Percentiles rank a stretch among this genome's conserved stretches.
These are phyloP conservation scores for Globisporangium lucens DNA, from an alignment of 352 stramenopile genomes.

Conservation along the genomic window DNA sequence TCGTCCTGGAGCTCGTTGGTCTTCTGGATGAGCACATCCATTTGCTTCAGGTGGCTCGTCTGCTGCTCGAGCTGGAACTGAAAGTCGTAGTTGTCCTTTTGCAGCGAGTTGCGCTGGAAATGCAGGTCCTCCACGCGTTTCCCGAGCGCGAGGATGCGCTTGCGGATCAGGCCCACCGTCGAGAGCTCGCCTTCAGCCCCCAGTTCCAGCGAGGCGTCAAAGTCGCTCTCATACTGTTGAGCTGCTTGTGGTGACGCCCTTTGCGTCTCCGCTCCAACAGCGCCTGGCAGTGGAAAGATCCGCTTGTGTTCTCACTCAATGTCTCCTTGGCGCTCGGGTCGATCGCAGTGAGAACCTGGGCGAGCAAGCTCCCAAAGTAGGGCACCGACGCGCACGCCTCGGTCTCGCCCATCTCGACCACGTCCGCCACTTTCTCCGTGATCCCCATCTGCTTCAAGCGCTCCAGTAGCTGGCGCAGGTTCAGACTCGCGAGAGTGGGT, in stretches of 20 bases:
- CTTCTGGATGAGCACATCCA: constrained; percentile 33
- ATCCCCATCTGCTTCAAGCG: constrained; percentile 36
- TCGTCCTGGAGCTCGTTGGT: constrained; percentile 40
- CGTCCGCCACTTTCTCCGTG: constrained; percentile 27
- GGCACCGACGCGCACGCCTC: constrained; percentile 3
- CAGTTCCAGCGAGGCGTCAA: constrained; percentile 3
- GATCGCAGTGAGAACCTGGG: constrained; percentile 43
- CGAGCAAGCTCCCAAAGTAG: constrained; percentile 33
- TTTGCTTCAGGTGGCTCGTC: constrained; percentile 40
- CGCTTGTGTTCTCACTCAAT: constrained; percentile 38
- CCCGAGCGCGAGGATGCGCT: constrained; percentile 54
- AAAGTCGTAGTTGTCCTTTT: constrained; percentile 76
- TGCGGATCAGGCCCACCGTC: constrained; percentile 46
- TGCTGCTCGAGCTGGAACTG: constrained; percentile 68
- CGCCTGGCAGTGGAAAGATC: constrained; percentile 47
- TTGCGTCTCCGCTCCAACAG: constrained; percentile 37
- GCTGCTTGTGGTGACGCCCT: constrained; percentile 3
- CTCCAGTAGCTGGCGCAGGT: constrained; percentile 32
- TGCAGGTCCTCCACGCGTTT: constrained; percentile 69
- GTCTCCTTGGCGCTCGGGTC: constrained; percentile 38
- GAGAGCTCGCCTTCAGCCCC: constrained; percentile 16
- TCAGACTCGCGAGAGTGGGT: constrained; percentile 26
- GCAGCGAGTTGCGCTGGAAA: constrained; percentile 63
- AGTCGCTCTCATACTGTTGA: not conserved
- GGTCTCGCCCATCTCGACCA: constrained; percentile 19